A percentile compares a stretch with the other conserved stretches of the same genome.
Conservation (phyloP, 768 basidiomycete species). For the Suillus subalutaceus region DNA sequence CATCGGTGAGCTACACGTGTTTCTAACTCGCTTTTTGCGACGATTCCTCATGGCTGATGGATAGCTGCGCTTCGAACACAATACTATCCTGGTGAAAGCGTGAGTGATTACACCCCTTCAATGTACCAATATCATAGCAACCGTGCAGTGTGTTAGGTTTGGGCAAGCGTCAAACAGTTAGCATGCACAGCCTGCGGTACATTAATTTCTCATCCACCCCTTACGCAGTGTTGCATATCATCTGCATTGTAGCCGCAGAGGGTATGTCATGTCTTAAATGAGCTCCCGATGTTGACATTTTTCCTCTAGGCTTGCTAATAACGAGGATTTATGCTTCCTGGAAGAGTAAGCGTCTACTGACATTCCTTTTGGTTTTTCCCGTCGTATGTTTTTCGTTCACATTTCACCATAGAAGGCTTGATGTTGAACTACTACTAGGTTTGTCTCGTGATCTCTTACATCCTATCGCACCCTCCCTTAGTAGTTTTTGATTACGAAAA, state of each 20-base stretch:
- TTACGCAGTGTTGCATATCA: background rate
- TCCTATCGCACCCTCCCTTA: background rate
- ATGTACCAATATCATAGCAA: background rate
- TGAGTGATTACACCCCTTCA: background rate
- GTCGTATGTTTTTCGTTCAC: background rate
- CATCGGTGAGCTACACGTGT: background rate
- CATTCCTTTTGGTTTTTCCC: background rate
- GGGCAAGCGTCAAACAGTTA: conserved; percentile 1
- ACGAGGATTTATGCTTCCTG: conserved; percentile 1
- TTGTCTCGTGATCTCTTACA: background rate
- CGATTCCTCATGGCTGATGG: no score
- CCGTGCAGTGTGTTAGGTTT: background rate
- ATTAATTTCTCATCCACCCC: background rate
- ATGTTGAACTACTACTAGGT: background rate
- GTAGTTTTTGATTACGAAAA: background rate
- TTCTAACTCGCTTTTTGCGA: background rate
- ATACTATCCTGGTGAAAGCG: conserved; percentile 6
- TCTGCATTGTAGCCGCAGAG: background rate
- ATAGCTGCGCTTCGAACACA: background rate
- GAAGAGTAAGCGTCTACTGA: background rate
- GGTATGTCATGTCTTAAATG: background rate
- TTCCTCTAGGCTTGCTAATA: background rate
- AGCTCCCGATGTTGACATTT: background rate
- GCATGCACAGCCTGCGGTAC: background rate
- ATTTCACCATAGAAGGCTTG: background rate